Percentiles rank a stretch among this genome's conserved stretches.
Evolutionary conservation across 2,329 filamentous ascomycete species (phyloP).

Genomic region (Stagonosporopsis tanaceti): DNA sequence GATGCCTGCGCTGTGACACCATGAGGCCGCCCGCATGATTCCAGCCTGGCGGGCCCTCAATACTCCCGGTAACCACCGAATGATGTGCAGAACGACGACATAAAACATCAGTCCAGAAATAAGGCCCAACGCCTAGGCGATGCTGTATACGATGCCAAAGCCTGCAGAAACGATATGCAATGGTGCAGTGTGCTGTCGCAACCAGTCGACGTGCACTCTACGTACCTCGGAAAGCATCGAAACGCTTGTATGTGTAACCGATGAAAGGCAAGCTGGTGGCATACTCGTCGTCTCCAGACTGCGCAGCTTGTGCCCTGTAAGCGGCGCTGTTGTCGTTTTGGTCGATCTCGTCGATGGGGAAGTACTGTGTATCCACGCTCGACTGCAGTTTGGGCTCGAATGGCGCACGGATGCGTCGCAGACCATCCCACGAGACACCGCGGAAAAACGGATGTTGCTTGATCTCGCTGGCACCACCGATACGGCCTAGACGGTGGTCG

Average conservation of each 20-base stretch:
- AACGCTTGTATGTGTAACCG: constrained; percentile 97
- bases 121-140: constrained; percentile 26
- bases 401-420: constrained; percentile 90
- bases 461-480: constrained; percentile 86
- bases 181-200: constrained; percentile 13
- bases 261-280: constrained; percentile 96
- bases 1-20: constrained; percentile 2
- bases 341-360: constrained; percentile 98
- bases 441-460: constrained; percentile 96
- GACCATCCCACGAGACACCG: constrained; percentile 91
- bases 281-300: constrained; percentile 75
- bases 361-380: constrained; percentile 96
- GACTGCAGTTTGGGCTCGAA: constrained; percentile 94
- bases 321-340: constrained; percentile 92
- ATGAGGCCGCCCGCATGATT: constrained; percentile 7
- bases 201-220: constrained; percentile 31
- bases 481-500: constrained; percentile 86
- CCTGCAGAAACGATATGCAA: constrained; percentile 19
- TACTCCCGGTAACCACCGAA: constrained; percentile 1
- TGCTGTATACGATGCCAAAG: constrained; percentile 25
- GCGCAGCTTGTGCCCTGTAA: constrained; percentile 82
- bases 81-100: constrained; percentile 8
- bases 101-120: constrained; percentile 9
- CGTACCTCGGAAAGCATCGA: constrained; percentile 69
- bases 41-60: constrained; percentile 1